phyloP scores from a whole-genome alignment of 139 green algal species.

The Chlorella sp. region DNA sequence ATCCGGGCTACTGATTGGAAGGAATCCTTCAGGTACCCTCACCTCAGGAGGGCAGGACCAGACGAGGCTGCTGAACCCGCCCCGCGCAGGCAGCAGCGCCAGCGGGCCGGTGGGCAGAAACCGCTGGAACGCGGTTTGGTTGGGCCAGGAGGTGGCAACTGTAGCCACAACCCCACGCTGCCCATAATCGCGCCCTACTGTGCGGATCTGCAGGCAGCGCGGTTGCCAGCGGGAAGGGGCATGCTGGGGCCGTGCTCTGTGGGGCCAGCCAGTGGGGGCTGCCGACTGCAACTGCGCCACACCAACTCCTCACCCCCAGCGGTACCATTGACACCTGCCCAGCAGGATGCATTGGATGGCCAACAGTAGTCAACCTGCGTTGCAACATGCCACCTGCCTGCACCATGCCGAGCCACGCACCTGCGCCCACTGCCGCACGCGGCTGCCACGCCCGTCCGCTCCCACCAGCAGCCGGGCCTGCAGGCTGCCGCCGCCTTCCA shows the following conservation, averaged over 20 bases:
- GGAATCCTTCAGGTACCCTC: too few relatives aligned
- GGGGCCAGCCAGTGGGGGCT: too few relatives aligned
- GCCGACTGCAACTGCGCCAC: too few relatives aligned
- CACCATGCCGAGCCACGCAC: slow-evolving; percentile 34
- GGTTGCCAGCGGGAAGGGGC: too few relatives aligned
- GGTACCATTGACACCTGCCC: too few relatives aligned
- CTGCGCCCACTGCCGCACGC: slow-evolving; percentile 56
- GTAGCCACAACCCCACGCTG: slow-evolving; percentile 65
- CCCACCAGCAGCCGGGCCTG: slow-evolving; percentile 71
- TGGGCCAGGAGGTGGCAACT: slow-evolving; percentile 41
- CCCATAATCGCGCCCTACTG: neutral
- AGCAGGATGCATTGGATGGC: too few relatives aligned
- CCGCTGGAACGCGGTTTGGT: slow-evolving; percentile 76
- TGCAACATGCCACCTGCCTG: neutral
- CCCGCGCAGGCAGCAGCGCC: slow-evolving; percentile 79
- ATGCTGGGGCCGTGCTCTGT: too few relatives aligned
- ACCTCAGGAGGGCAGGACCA: slow-evolving; percentile 70
- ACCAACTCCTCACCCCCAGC: too few relatives aligned
- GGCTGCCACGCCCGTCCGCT: slow-evolving; percentile 72
- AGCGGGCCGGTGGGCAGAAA: slow-evolving; percentile 85
- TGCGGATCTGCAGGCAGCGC: neutral
- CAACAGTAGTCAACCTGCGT: too few relatives aligned
- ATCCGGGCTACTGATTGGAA: too few relatives aligned
- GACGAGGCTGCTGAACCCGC: slow-evolving; percentile 77
- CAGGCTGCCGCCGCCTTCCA: slow-evolving; percentile 26